Evolutionary conservation across 441 rosid species (phyloP), one percentile per base, ranked within the genome.

Genomic region (Euphorbia neoarborescens): DNA sequence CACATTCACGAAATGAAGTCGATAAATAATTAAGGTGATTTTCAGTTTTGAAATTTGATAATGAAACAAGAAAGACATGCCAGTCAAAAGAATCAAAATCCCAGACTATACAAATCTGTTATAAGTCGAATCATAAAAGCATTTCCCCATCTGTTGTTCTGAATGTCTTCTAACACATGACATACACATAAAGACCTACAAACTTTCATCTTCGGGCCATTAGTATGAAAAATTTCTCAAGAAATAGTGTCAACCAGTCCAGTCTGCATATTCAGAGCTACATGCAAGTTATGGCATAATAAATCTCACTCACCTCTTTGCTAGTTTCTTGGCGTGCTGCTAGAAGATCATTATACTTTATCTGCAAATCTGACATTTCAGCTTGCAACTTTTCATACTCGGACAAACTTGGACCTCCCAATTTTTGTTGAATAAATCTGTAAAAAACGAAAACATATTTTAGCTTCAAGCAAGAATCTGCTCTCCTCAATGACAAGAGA

Each of bases 361-460:
- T 76, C 69, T 76, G 89, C 83, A 91, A 74, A 77, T 89, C 93
- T 9, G 90, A 75, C 75, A 85, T 71, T 78, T 88, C 96, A 38
- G 88, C 86, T 79, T 93, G 92, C 75, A 93, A 83, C 83, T 86
- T 91, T 77, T 91, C 92, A 62, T 85, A 87, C 57, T 94, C 95
- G 3, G 90, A 81, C 44, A 81, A 69, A 50, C 86, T 85, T 30
- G 93, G 96, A 75, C 93, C 95, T 6, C 96, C 96, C 79, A 91
- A 79, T 78, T 89, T 89, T 35, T 93, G 90, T 72, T 88, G 95
- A 73, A 91, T 71, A 46, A 90, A 93, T 78, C 97, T 93, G 82
- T 32, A 42, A 58, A 66, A 50, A 70, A 54, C n/a, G 68, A 35
- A 46, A 20, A 51, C 34, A 46, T 4, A 46, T 53, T 71, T 46